Percentiles rank a stretch among this genome's conserved stretches.
Evolutionary conservation across 306 rosid genomes (phyloP).

Genomic region (Vicia villosa): DNA sequence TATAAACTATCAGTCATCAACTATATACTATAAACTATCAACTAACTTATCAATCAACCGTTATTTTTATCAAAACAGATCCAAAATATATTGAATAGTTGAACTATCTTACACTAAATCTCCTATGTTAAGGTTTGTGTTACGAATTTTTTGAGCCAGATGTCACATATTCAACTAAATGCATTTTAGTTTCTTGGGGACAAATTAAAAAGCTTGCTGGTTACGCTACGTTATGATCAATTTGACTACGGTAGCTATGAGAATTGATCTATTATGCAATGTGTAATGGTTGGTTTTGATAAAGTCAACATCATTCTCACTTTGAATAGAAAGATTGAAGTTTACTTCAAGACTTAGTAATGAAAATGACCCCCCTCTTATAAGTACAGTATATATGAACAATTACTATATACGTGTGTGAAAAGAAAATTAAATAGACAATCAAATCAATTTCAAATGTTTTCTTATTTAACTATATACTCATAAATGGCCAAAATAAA

Average conservation of each 20-base stretch:
- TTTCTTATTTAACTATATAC: not conserved
- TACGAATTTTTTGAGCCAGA: too few relatives aligned
- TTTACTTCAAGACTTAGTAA: slow-evolving; percentile 37
- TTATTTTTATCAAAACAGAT: too few relatives aligned
- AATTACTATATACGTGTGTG: not conserved
- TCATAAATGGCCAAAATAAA: slow-evolving; percentile 17
- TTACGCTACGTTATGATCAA: slow-evolving; percentile 5
- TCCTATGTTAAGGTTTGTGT: too few relatives aligned
- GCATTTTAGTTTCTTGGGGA: too few relatives aligned
- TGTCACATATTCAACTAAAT: too few relatives aligned
- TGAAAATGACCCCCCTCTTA: slow-evolving; percentile 32
- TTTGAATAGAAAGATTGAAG: slow-evolving; percentile 16
- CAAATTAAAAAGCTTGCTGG: slow-evolving; percentile 21
- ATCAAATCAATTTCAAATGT: slow-evolving; percentile 25
- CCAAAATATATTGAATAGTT: too few relatives aligned
- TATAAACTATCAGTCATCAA: too few relatives aligned
- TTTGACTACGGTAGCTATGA: not conserved
- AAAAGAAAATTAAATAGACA: not conserved
- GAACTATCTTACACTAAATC: too few relatives aligned
- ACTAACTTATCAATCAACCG: too few relatives aligned
- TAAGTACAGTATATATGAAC: not conserved
- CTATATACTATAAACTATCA: too few relatives aligned
- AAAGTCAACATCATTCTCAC: slow-evolving; percentile 37
- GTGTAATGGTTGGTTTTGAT: slow-evolving; percentile 37
- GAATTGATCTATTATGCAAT: slow-evolving; percentile 29